Evolutionary conservation across 2,329 filamentous ascomycete genomes (phyloP).

Genomic region (Cadophora sp.): DNA sequence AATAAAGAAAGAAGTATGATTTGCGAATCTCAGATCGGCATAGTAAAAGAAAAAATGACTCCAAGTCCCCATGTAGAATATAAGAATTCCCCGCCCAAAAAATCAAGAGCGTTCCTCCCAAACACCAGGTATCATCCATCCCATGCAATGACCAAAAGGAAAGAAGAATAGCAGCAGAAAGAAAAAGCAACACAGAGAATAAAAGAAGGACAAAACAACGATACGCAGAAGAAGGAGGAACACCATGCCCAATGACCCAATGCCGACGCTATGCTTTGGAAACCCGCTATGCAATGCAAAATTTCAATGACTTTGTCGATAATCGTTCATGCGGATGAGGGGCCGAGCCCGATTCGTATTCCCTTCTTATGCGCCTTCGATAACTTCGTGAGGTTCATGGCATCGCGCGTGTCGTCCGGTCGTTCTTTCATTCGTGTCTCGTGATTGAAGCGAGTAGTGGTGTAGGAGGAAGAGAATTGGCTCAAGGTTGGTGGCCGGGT

Average conservation of each 20-base stretch:
- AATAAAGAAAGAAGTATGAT: constrained; percentile 20
- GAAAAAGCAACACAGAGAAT: constrained; percentile 26
- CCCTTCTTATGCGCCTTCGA: constrained; percentile 43
- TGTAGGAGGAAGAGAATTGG: constrained; percentile 22
- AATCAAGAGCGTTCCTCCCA: constrained; percentile 30
- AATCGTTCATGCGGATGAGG: constrained; percentile 29
- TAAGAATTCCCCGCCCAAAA: constrained; percentile 22
- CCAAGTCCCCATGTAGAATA: constrained; percentile 17
- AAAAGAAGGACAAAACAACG: constrained; percentile 24
- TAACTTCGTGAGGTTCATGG: constrained; percentile 44
- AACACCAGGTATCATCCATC: constrained; percentile 46
- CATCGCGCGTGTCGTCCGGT: constrained; percentile 37
- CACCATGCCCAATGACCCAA: constrained; percentile 37
- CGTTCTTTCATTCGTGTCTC: constrained; percentile 34
- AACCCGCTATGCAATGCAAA: constrained; percentile 43
- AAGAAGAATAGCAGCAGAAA: constrained; percentile 24
- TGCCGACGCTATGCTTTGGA: constrained; percentile 41
- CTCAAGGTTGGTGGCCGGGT: constrained; percentile 10
- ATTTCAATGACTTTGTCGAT: constrained; percentile 36
- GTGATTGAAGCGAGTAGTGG: constrained; percentile 17
- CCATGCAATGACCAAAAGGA: constrained; percentile 37
- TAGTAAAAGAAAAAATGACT: constrained; percentile 23
- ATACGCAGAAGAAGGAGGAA: constrained; percentile 30
- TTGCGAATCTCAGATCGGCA: constrained; percentile 38
- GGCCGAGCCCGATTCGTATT: constrained; percentile 31